Conservation (phyloP, 768 basidiomycete genomes). For the Tylopilus sp. region DNA sequence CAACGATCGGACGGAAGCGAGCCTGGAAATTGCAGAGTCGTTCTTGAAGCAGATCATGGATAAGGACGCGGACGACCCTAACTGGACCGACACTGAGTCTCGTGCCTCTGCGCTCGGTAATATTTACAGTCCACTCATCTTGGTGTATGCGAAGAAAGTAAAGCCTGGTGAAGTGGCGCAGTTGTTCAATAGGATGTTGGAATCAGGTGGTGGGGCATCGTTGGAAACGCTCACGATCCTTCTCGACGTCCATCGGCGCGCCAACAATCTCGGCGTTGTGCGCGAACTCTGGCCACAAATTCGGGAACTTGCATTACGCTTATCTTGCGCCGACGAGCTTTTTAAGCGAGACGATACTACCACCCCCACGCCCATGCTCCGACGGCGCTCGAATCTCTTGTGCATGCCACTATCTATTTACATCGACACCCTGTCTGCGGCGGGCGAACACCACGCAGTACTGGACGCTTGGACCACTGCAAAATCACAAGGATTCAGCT, state of each 20-base stretch:
- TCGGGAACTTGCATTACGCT: constrained; percentile 50
- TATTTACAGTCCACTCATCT: constrained; percentile 61
- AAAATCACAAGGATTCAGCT: constrained; percentile 60
- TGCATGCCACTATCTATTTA: constrained; percentile 78
- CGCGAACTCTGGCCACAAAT: constrained; percentile 67
- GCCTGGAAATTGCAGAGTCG: constrained; percentile 58
- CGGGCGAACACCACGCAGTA: constrained; percentile 59
- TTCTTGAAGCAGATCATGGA: constrained; percentile 56
- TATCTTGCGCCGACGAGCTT: constrained; percentile 33
- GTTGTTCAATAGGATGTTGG: constrained; percentile 50
- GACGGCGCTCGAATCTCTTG: constrained; percentile 52
- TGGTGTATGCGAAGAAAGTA: constrained; percentile 42
- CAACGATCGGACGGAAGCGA: constrained; percentile 44
- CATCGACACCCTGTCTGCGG: constrained; percentile 68
- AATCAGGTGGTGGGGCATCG: constrained; percentile 53
- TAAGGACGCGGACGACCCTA: constrained; percentile 29
- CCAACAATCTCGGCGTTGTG: constrained; percentile 51
- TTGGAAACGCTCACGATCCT: constrained; percentile 60
- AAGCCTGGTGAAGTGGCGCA: constrained; percentile 53
- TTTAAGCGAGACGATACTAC: constrained; percentile 25
- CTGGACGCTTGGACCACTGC: constrained; percentile 65
- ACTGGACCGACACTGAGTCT: constrained; percentile 41
- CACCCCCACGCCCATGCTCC: constrained; percentile 7
- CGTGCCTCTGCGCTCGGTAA: constrained; percentile 46
- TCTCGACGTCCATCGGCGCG: constrained; percentile 68